phyloP scores from a whole-genome alignment of 768 basidiomycete genomes.

The Boletales sp. region DNA sequence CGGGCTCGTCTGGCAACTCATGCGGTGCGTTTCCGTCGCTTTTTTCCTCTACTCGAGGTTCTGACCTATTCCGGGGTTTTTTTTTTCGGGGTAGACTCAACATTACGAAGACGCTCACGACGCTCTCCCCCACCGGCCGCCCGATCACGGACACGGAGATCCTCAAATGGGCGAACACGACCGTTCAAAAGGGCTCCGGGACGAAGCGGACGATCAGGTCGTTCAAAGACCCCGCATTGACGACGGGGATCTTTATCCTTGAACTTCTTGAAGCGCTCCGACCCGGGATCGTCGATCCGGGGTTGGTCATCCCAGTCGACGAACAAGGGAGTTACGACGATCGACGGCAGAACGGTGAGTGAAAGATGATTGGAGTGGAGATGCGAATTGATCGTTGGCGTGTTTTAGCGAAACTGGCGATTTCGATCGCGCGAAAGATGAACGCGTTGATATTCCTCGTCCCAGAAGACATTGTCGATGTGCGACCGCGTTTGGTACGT shows the following conservation, averaged over 20 bases:
- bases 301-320: slow-evolving; percentile 62
- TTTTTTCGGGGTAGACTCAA: too few relatives aligned
- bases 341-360: slow-evolving; percentile 81
- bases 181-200: slow-evolving; percentile 65
- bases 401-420: slow-evolving; percentile 78
- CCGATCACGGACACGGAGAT: slow-evolving; percentile 92
- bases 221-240: slow-evolving; percentile 90
- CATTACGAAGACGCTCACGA: slow-evolving; percentile 85
- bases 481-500: slow-evolving; percentile 84
- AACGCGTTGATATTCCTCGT: slow-evolving; percentile 95
- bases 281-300: slow-evolving; percentile 93
- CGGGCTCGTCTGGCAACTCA: slow-evolving; percentile 96
- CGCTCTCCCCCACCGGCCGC: slow-evolving; percentile 66
- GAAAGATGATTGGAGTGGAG: too few relatives aligned
- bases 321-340: slow-evolving; percentile 77
- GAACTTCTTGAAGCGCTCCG: slow-evolving; percentile 87
- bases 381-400: too few relatives aligned
- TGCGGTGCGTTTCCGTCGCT: too few relatives aligned
- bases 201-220: slow-evolving; percentile 80
- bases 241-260: slow-evolving; percentile 89
- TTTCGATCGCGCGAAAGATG: slow-evolving; percentile 98
- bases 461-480: slow-evolving; percentile 95
- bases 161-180: slow-evolving; percentile 93
- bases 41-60: too few relatives aligned
- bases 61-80: too few relatives aligned